phyloP scores from a whole-genome alignment of 306 rosid genomes.

The Cucumis sativus region DNA sequence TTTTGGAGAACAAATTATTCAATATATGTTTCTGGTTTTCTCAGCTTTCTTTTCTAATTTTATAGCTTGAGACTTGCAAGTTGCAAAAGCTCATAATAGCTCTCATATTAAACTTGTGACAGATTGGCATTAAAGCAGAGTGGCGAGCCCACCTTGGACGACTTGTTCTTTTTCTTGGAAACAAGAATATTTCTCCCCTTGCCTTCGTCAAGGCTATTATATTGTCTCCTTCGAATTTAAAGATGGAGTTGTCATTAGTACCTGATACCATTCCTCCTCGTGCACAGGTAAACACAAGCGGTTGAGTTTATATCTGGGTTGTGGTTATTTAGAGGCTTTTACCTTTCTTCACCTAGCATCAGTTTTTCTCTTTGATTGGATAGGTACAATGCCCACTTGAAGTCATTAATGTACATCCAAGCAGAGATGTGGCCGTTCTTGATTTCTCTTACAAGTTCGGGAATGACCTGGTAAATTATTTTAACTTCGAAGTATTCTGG shows the following conservation, averaged over 20 bases:
- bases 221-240: conserved; percentile 82
- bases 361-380: conserved; percentile 12
- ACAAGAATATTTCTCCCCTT: conserved; percentile 88
- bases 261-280: conserved; percentile 99
- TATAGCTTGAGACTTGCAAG: neutral
- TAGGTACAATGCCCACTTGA: conserved; percentile 99
- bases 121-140: conserved; percentile 96
- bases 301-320: neutral
- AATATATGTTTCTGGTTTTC: neutral
- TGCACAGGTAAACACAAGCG: conserved; percentile 57
- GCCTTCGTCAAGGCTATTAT: conserved; percentile 78
- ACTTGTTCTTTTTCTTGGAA: conserved; percentile 93
- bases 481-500: neutral
- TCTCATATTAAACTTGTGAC: neutral
- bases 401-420: conserved; percentile 70
- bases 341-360: conserved; percentile 7
- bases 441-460: conserved; percentile 95
- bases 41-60: neutral
- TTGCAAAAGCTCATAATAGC: neutral
- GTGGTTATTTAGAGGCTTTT: neutral
- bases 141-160: conserved; percentile 91
- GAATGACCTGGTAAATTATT: conserved; percentile 52
- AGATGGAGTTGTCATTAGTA: conserved; percentile 80
- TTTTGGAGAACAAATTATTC: neutral
- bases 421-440: conserved; percentile 94